Conservation (phyloP, 2,329 filamentous ascomycete genomes). For the Blastomyces emzantsi region DNA sequence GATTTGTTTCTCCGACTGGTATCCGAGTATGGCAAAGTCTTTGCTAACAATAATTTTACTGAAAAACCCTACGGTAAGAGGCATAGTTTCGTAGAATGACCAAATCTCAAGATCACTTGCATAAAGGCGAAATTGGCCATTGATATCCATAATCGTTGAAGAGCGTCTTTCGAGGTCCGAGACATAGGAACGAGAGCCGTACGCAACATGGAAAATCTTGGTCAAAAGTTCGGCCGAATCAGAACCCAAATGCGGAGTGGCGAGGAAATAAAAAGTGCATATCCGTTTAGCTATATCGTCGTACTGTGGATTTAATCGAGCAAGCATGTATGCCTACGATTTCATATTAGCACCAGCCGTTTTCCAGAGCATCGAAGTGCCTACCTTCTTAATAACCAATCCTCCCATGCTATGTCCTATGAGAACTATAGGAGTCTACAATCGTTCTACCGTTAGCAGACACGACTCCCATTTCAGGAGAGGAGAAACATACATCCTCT, state of each 20-base stretch:
- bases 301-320: constrained; percentile 7
- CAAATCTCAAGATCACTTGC: constrained; percentile 30
- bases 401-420: constrained; percentile 17
- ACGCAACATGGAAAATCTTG: constrained; percentile 25
- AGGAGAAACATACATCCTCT: neutral
- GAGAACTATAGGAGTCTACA: constrained; percentile 14
- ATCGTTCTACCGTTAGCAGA: neutral
- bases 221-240: constrained; percentile 17
- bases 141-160: constrained; percentile 31
- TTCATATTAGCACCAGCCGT: neutral
- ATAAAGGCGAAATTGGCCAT: constrained; percentile 39
- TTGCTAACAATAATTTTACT: constrained; percentile 31
- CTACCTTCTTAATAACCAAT: constrained; percentile 14
- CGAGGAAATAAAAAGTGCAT: constrained; percentile 18
- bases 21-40: constrained; percentile 38
- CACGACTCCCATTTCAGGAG: neutral
- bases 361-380: neutral
- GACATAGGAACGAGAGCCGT: constrained; percentile 32
- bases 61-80: constrained; percentile 20
- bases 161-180: constrained; percentile 33
- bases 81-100: constrained; percentile 42
- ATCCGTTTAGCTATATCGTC: constrained; percentile 11
- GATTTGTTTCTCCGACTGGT: constrained; percentile 33
- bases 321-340: constrained; percentile 8
- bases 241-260: constrained; percentile 22